Evolutionary conservation across 2,329 filamentous ascomycete species (phyloP), one percentile per base, ranked within the genome.

Genomic region (Colletotrichum filicis): DNA sequence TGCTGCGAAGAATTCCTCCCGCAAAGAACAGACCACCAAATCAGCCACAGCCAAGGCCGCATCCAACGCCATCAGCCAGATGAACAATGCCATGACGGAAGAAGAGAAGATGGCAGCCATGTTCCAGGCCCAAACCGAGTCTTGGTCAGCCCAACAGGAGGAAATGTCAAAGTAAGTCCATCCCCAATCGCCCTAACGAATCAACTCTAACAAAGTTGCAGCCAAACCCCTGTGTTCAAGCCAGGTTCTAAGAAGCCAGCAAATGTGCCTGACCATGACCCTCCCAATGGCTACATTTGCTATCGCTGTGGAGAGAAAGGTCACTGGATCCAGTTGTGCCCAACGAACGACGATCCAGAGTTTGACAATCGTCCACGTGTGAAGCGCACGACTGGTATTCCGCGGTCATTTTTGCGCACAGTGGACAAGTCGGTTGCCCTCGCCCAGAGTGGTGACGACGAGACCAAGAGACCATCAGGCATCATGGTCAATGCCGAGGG

Each of bases 271-370:
- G 95, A 97, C 78, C 95, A 98, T 79, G 95, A 97, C 58, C 95
- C 97, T 2, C 97, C 97, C 1, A 93, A 94, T 66, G 95, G 95
- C 66, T 99, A 99, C 82, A 93, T 98, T 74, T 99, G 97, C 85
- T 98, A 98, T 81, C 93, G 97, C 62, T 99, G 97, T 83, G 94
- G 95, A 74, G 93, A 98, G 82, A 98, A 98, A 85, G 97, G 95
- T n/a, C 97, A 99, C 82, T 99, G 96, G 96, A 99, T 99, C 75
- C 96, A 98, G 84, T 91, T 94, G 65, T 99, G 97, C 80, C 97
- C 97, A 7, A 99, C 96, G n/a, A 99, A 99, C 82, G 95, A 98
- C 81, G 95, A 99, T 77, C 96, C 97, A 3, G 95, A 95, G 74
- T 98, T 95, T 82, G 97, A 99, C 84, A 95, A 95, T 77, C 93